Conservation (phyloP, 495 filamentous ascomycete genomes). For the Cenococcum geophilum region DNA sequence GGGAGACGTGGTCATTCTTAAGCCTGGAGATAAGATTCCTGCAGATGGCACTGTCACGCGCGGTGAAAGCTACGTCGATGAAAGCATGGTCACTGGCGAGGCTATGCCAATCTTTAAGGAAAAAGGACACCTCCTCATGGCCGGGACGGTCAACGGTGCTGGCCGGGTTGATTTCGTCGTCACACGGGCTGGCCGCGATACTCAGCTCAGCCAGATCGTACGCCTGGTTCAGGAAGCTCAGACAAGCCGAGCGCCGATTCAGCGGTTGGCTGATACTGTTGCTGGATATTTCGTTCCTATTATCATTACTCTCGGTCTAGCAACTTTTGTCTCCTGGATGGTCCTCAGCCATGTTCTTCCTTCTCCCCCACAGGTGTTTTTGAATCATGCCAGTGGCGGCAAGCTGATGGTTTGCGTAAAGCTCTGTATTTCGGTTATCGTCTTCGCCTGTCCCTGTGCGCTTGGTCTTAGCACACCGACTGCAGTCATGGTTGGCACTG, state of each 20-base stretch:
- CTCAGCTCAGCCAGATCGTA: conserved; percentile 95
- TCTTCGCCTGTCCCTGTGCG: conserved; percentile 96
- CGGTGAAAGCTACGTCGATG: conserved; percentile 90
- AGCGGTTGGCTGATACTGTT: conserved; percentile 83
- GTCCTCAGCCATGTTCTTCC: conserved; percentile 76
- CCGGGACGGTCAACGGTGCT: conserved; percentile 94
- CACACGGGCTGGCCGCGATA: conserved; percentile 87
- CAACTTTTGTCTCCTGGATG: conserved; percentile 94
- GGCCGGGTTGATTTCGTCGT: conserved; percentile 90
- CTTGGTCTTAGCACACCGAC: conserved; percentile 91
- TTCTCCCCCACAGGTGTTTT: conserved; percentile 82
- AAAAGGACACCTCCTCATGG: conserved; percentile 72
- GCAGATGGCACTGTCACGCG: conserved; percentile 83
- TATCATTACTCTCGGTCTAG: conserved; percentile 74
- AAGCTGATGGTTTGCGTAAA: conserved; percentile 95
- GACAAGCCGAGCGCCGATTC: conserved; percentile 89
- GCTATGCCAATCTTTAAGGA: conserved; percentile 86
- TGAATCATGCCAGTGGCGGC: conserved; percentile 72
- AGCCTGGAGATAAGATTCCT: conserved; percentile 93
- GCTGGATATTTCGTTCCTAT: conserved; percentile 92
- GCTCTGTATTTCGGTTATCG: conserved; percentile 97
- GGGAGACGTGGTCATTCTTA: conserved; percentile 85
- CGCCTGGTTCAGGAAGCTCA: conserved; percentile 95
- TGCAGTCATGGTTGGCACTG: conserved; percentile 97
- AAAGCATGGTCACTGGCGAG: conserved; percentile 98